phyloP scores from a whole-genome alignment of 345 rosid genomes.

The Aquilaria yunnanensis region DNA sequence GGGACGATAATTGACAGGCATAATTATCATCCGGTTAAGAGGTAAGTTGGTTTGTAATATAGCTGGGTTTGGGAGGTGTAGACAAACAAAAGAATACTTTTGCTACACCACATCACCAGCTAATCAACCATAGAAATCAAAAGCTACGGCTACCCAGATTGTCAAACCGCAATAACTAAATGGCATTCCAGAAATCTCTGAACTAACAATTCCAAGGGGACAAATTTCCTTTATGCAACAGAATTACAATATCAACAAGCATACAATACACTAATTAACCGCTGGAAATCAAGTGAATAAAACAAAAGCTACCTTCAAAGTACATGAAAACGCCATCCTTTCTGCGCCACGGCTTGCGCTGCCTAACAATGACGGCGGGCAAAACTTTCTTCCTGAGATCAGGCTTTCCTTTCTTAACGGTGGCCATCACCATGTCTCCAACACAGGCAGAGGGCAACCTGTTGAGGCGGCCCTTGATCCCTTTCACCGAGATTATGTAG shows the following conservation, averaged over 20 bases:
- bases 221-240: neutral
- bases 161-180: too few relatives aligned
- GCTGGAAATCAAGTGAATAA: neutral
- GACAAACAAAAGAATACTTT: constrained; percentile 16
- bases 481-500: constrained; percentile 90
- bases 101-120: constrained; percentile 35
- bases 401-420: constrained; percentile 92
- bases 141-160: too few relatives aligned
- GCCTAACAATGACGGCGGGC: constrained; percentile 93
- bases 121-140: neutral
- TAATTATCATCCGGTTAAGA: constrained; percentile 20
- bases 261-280: neutral
- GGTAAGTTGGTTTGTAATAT: constrained; percentile 23
- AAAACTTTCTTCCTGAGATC: constrained; percentile 93
- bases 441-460: constrained; percentile 92
- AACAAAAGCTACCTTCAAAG: constrained; percentile 51
- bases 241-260: neutral
- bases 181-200: too few relatives aligned
- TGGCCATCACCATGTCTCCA: constrained; percentile 98
- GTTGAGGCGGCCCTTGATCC: constrained; percentile 87
- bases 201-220: too few relatives aligned
- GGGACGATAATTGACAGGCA: constrained; percentile 24
- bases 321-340: constrained; percentile 98
- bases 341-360: constrained; percentile 97
- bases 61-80: constrained; percentile 33